Evolutionary conservation across 2,329 filamentous ascomycete species (phyloP), one percentile per base, ranked within the genome.

Genomic region (Exophiala xenobiotica): DNA sequence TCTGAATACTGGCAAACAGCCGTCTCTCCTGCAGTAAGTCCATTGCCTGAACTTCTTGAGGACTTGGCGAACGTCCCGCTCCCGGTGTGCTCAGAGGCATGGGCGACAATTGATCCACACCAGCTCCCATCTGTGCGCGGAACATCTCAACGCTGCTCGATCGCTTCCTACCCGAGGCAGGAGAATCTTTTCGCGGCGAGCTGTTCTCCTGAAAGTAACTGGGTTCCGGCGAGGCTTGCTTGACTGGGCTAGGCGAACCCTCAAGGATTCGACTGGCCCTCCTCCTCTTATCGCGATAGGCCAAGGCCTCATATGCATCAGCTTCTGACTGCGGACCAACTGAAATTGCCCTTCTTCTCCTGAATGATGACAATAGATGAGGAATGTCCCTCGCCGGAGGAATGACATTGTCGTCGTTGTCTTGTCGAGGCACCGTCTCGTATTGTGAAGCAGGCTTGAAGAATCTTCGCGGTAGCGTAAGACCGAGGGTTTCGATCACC

Each of bases 241-340:
- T 51, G 22, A 39, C 20, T 8, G 54, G 40, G 27, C 41, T 53
- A 3, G 45, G 35, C 22, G 48, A 40, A 27, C 46, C 49, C 9
- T 49, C 55, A 16, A 56, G 65, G 47, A 70, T 67, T 4, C 77
- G 71, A 61, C 81, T 85, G 62, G 86, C 80, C 45, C 81, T 75
- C 49, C 84, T 73, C 51, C 77, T 75, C 59, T 85, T 81, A 61
- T 96, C 90, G 16, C 92, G 85, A 66, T 96, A 96, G 4, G 92
- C 93, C 42, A 99, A 77, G 16, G 90, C 90, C 73, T 99, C 93
- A 71, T 96, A 96, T 19, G 90, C 93, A 71, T 99, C 93, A 1
- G 93, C 93, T 54, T 91, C 91, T 39, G 91, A 96, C 71, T 97
- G 93, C 1, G 93, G 93, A 0, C 93, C 93, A 46, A 97, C 81